These are phyloP conservation scores for Starmerella bombicola DNA, from an alignment of 805 yeast genomes.

Conservation along the genomic window DNA sequence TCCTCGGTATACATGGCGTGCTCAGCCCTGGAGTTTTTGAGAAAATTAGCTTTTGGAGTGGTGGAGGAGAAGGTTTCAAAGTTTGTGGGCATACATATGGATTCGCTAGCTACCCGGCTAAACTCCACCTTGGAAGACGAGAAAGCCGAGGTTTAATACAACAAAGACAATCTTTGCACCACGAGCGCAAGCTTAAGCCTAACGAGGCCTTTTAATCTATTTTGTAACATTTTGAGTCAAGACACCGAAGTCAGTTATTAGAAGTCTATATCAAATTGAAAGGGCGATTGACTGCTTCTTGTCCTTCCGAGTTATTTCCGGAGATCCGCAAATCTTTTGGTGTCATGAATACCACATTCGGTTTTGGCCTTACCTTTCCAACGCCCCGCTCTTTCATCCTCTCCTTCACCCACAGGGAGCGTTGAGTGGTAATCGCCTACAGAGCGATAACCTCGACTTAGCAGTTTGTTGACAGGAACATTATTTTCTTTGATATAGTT, in stretches of 20 bases:
- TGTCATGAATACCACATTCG: slow-evolving; percentile 89
- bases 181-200: not conserved
- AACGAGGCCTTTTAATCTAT: not conserved
- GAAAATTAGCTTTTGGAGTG: slow-evolving; percentile 6
- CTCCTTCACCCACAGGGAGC: slow-evolving; percentile 76
- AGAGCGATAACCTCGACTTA: slow-evolving; percentile 79
- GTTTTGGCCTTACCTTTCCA: slow-evolving; percentile 91
- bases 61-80: slow-evolving; percentile 6
- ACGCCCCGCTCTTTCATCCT: slow-evolving; percentile 92
- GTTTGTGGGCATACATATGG: not conserved
- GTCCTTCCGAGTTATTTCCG: not conserved
- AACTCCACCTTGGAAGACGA: not conserved
- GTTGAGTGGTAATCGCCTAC: slow-evolving; percentile 96
- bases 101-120: not conserved
- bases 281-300: not conserved
- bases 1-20: slow-evolving; percentile 5
- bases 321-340: slow-evolving; percentile 59
- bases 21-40: slow-evolving; percentile 5
- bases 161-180: too few relatives aligned
- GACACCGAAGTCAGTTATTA: too few relatives aligned
- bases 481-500: slow-evolving; percentile 51
- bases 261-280: not conserved
- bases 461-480: slow-evolving; percentile 75
- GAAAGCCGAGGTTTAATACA: too few relatives aligned
- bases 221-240: too few relatives aligned